Conservation (phyloP, 2,329 filamentous ascomycete species). For the Aspergillus novofumigatus region DNA sequence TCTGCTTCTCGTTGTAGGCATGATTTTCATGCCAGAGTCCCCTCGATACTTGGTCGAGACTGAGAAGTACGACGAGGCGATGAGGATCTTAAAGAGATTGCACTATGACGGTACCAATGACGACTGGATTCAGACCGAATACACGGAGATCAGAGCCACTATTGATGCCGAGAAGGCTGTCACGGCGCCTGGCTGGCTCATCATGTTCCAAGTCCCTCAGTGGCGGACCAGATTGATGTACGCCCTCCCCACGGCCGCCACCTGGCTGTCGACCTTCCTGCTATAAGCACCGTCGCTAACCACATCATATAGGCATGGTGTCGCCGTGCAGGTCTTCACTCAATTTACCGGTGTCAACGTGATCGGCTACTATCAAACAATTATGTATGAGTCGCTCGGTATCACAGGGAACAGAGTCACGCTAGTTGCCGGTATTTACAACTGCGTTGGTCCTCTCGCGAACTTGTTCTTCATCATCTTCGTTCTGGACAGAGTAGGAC, state of each 20-base stretch:
- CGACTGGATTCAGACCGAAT: conserved; percentile 50
- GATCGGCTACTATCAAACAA: conserved; percentile 41
- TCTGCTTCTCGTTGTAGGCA: conserved; percentile 30
- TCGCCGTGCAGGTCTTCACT: conserved; percentile 61
- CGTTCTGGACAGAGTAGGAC: conserved; percentile 52
- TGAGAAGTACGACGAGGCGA: conserved; percentile 46
- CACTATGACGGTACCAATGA: conserved; percentile 53
- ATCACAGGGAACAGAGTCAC: conserved; percentile 52
- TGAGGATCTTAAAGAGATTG: conserved; percentile 49
- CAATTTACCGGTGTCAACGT: conserved; percentile 49
- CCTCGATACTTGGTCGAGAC: conserved; percentile 39
- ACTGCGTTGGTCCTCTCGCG: conserved; percentile 49
- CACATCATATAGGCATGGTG: conserved; percentile 45
- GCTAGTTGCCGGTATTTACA: conserved; percentile 59
- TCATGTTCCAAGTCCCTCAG: conserved; percentile 40
- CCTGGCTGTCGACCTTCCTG: background rate
- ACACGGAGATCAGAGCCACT: conserved; percentile 36
- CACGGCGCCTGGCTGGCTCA: conserved; percentile 41
- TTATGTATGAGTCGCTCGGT: conserved; percentile 45
- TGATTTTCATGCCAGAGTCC: conserved; percentile 33
- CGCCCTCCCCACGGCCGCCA: conserved; percentile 2
- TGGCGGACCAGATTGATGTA: conserved; percentile 57
- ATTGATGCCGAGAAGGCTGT: conserved; percentile 57
- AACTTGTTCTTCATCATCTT: conserved; percentile 51
- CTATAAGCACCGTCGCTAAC: background rate